Conservation (phyloP, 345 rosid species). For the Kernera saxatilis region DNA sequence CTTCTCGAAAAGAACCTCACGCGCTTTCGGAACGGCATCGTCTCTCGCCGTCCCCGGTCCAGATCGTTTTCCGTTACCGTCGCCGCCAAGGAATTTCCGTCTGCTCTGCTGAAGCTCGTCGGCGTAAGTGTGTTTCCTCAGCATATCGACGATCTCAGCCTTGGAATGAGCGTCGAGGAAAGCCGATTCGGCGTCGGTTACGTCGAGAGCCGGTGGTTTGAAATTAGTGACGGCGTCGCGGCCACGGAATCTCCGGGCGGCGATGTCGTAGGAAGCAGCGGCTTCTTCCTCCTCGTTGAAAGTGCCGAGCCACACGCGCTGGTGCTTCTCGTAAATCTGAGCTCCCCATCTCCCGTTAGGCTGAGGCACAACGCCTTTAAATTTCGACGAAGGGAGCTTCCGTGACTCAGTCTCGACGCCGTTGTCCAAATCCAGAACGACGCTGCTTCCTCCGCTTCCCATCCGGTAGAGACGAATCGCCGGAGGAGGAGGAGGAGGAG, state of each 20-base stretch:
- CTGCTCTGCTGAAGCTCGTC: constrained; percentile 78
- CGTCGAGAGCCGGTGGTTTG: constrained; percentile 24
- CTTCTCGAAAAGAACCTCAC: constrained; percentile 78
- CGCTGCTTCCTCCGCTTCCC: constrained; percentile 55
- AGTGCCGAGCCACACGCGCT: constrained; percentile 95
- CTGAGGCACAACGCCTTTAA: constrained; percentile 90
- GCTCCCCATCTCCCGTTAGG: constrained; percentile 99
- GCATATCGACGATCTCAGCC: constrained; percentile 87
- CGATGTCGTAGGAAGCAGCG: constrained; percentile 76
- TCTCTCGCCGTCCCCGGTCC: not conserved
- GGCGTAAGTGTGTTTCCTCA: constrained; percentile 78
- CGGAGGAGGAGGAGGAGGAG: constrained; percentile 13
- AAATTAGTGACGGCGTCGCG: constrained; percentile 84
- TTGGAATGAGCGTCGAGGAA: constrained; percentile 79
- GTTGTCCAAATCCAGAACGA: constrained; percentile 50
- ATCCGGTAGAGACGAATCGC: constrained; percentile 45
- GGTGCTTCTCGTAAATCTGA: constrained; percentile 96
- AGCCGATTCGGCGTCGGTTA: constrained; percentile 38
- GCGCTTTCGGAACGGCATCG: constrained; percentile 34
- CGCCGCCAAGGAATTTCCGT: constrained; percentile 34
- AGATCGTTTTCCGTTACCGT: constrained; percentile 32
- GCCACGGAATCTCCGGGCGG: constrained; percentile 83
- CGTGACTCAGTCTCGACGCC: constrained; percentile 79
- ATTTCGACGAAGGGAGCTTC: constrained; percentile 80
- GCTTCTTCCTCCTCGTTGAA: constrained; percentile 82